Conservation (phyloP, 108 stramenopile species). For the Cyclotella distinguenda region DNA sequence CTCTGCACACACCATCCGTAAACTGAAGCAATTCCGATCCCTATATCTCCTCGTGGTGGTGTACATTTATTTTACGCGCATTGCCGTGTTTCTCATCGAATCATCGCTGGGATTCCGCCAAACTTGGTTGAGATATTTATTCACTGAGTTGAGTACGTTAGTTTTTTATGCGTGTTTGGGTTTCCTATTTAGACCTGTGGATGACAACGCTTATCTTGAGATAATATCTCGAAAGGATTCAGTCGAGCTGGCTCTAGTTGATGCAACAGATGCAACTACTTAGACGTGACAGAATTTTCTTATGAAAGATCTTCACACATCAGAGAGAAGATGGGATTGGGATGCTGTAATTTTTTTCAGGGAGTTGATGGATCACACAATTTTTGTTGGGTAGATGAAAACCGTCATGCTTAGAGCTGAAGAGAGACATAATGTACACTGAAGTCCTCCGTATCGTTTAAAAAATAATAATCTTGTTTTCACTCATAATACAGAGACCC, state of each 20-base stretch:
- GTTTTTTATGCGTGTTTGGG: constrained; percentile 92
- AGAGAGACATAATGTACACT: too few species aligned
- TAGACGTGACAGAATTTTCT: background rate
- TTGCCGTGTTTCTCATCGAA: constrained; percentile 89
- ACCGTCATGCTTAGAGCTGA: too few species aligned
- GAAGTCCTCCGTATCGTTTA: too few species aligned
- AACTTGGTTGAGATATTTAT: constrained; percentile 86
- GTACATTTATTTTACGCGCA: constrained; percentile 96
- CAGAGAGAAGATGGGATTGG: too few species aligned
- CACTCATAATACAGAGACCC: too few species aligned
- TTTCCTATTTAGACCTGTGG: constrained; percentile 77
- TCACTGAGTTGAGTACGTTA: constrained; percentile 83
- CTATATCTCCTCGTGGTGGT: constrained; percentile 93
- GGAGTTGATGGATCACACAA: too few species aligned
- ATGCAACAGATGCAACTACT: too few species aligned
- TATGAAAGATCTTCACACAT: too few species aligned
- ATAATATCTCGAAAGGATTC: constrained; percentile 30
- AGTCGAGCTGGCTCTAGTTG: constrained; percentile 22
- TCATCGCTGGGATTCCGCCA: constrained; percentile 83
- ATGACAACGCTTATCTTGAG: constrained; percentile 80
- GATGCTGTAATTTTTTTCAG: too few species aligned
- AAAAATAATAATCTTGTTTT: too few species aligned
- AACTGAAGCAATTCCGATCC: constrained; percentile 88
- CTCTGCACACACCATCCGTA: constrained; percentile 52
- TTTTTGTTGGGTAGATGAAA: too few species aligned